A percentile compares a stretch with the other conserved stretches of the same genome.
Conservation (phyloP, 345 rosid species). For the Hevea brasiliensis region DNA sequence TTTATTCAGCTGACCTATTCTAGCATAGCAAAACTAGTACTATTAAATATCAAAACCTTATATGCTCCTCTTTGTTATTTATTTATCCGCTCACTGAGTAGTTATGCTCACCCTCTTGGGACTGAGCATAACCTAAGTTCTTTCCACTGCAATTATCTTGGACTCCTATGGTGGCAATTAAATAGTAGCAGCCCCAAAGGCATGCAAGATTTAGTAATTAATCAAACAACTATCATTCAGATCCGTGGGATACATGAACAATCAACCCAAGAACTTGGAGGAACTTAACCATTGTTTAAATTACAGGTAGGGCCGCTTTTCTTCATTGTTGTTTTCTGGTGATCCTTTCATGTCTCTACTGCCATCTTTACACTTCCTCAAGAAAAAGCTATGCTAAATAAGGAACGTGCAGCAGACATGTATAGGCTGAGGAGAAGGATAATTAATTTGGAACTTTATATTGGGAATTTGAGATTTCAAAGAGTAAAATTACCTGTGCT, state of each 20-base stretch:
- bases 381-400: slow-evolving; percentile 87
- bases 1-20: too few relatives aligned
- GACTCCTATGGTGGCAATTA: slow-evolving; percentile 95
- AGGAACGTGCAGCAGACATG: slow-evolving; percentile 96
- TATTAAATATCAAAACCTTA: too few relatives aligned
- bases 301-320: slow-evolving; percentile 89
- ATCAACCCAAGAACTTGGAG: too few relatives aligned
- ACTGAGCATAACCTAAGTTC: slow-evolving; percentile 89
- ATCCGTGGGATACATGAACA: background rate
- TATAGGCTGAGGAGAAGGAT: slow-evolving; percentile 88
- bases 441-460: too few relatives aligned
- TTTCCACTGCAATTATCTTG: slow-evolving; percentile 77
- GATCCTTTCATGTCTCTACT: slow-evolving; percentile 92
- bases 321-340: slow-evolving; percentile 98
- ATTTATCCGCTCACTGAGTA: too few relatives aligned
- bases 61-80: too few relatives aligned
- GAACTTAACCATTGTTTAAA: slow-evolving; percentile 11
- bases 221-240: background rate
- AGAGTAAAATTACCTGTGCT: too few relatives aligned
- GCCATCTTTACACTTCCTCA: slow-evolving; percentile 98
- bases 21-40: too few relatives aligned
- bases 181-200: slow-evolving; percentile 55
- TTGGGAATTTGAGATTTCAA: too few relatives aligned
- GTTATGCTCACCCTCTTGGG: too few relatives aligned
- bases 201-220: slow-evolving; percentile 79